Percentiles rank a stretch among this genome's conserved stretches.
Evolutionary conservation across 1,284 basidiomycete species (phyloP).

Genomic region (Cutaneotrichosporon cutaneum): DNA sequence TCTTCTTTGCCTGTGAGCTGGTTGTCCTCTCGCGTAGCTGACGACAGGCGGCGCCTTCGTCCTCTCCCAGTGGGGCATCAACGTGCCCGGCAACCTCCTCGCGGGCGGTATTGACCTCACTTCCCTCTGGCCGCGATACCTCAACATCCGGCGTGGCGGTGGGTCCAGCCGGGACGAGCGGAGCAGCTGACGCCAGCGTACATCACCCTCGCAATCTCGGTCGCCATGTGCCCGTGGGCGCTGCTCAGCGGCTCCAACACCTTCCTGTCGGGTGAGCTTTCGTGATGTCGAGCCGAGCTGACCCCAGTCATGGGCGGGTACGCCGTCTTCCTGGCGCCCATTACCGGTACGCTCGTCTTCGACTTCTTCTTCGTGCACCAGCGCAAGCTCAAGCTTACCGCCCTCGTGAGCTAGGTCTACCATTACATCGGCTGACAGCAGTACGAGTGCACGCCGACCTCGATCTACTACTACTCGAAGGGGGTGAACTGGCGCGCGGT

Average conservation of each 20-base stretch:
- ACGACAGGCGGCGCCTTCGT: constrained; percentile 62
- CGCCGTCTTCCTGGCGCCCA: constrained; percentile 46
- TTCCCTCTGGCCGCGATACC: constrained; percentile 58
- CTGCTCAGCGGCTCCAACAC: constrained; percentile 41
- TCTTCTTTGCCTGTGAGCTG: constrained; percentile 61
- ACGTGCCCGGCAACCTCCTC: constrained; percentile 67
- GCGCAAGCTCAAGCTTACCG: constrained; percentile 39
- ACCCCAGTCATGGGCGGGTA: constrained; percentile 42
- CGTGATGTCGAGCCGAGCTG: not conserved
- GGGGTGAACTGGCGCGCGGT: constrained; percentile 47
- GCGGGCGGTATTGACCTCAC: constrained; percentile 76
- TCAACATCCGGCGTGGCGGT: constrained; percentile 74
- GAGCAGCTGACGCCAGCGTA: constrained; percentile 41
- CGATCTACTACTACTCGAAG: constrained; percentile 44
- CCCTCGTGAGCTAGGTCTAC: constrained; percentile 21
- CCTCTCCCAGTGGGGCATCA: constrained; percentile 69
- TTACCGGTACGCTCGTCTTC: constrained; percentile 44
- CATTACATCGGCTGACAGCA: constrained; percentile 3
- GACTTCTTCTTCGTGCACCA: constrained; percentile 45
- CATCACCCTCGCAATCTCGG: constrained; percentile 63
- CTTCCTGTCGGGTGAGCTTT: constrained; percentile 34
- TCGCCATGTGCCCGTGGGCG: constrained; percentile 46
- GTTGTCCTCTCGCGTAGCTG: not conserved
- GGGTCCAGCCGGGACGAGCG: too few species aligned
- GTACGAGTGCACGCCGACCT: constrained; percentile 42